Evolutionary conservation across 352 stramenopile species (phyloP).

Genomic region (Peronospora destructor): DNA sequence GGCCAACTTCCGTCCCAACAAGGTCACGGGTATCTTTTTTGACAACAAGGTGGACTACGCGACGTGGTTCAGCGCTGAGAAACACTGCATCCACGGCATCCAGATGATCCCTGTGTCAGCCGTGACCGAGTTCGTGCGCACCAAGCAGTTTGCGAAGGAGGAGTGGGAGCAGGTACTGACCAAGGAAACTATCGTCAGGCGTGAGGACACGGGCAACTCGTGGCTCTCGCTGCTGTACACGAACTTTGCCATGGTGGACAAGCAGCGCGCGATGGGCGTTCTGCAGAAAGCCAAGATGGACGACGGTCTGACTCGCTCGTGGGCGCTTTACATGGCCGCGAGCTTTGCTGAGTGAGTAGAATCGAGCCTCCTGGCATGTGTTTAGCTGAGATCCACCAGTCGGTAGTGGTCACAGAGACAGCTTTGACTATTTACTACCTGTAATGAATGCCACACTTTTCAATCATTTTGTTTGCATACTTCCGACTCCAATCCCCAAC

Average conservation of each 20-base stretch:
- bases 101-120: constrained; percentile 68
- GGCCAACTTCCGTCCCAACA: constrained; percentile 32
- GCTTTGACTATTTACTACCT: background rate
- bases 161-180: constrained; percentile 1
- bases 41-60: constrained; percentile 80
- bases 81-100: constrained; percentile 74
- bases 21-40: constrained; percentile 65
- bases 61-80: constrained; percentile 63
- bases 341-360: background rate
- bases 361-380: background rate
- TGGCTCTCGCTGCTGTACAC: constrained; percentile 2
- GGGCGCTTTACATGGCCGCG: constrained; percentile 1
- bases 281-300: constrained; percentile 2
- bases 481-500: background rate
- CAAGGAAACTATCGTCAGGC: constrained; percentile 2
- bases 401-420: background rate
- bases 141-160: background rate
- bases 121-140: constrained; percentile 22
- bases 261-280: background rate
- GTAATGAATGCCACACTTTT: background rate
- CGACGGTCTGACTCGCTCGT: constrained; percentile 2
- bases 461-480: background rate
- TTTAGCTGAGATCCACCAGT: background rate
- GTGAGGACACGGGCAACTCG: constrained; percentile 1
- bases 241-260: background rate